Evolutionary conservation across 148 eudicot genomes (phyloP).

Genomic region (Rhododendron williamsianum): DNA sequence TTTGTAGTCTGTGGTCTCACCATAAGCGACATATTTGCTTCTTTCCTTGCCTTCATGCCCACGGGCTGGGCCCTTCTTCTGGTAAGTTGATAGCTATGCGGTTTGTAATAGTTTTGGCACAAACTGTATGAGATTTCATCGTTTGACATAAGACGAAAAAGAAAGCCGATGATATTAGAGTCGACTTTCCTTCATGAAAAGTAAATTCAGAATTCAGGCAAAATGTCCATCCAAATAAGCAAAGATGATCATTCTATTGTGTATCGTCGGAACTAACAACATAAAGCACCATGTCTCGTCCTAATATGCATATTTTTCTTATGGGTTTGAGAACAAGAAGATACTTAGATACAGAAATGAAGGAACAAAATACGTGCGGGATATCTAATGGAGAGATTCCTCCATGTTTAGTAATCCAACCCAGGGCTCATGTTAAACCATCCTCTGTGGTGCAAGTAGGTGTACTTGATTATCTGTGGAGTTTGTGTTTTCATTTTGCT

Average conservation of each 20-base stretch:
- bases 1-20: conserved; percentile 74
- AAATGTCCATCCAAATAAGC: neutral
- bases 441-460: conserved; percentile 1
- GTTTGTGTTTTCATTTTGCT: neutral
- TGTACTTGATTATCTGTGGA: neutral
- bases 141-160: neutral
- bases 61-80: conserved; percentile 95
- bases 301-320: neutral
- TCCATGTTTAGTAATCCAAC: neutral
- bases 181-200: neutral
- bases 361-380: neutral
- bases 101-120: neutral
- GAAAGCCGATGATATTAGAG: neutral
- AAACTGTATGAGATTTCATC: neutral
- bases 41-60: conserved; percentile 83
- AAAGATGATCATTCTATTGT: neutral
- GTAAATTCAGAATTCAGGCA: neutral
- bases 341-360: neutral
- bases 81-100: conserved; percentile 35
- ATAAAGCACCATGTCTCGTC: neutral
- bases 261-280: neutral
- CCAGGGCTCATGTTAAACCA: neutral
- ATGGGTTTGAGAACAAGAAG: neutral
- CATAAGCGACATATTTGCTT: conserved; percentile 67
- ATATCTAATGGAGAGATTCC: neutral